Conservation (phyloP, 2,329 filamentous ascomycete species). For the Fusarium tuaranense region DNA sequence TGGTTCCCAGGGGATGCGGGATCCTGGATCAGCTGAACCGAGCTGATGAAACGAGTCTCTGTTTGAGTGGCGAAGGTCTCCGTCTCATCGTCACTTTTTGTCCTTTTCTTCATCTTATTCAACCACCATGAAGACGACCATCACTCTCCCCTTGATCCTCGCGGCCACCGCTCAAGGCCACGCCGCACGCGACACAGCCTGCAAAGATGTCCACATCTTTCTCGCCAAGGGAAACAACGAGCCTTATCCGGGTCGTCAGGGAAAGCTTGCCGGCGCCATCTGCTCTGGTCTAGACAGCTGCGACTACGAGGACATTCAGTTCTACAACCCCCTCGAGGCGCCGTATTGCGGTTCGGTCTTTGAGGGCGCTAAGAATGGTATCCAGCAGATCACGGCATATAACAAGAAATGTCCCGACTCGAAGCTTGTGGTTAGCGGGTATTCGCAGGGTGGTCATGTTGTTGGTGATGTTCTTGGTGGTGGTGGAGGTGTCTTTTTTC, state of each 20-base stretch:
- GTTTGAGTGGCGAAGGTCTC: background rate
- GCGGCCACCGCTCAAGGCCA: conserved; percentile 8
- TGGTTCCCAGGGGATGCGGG: conserved; percentile 6
- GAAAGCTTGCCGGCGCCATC: conserved; percentile 43
- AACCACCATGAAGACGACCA: conserved; percentile 11
- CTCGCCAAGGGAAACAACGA: conserved; percentile 46
- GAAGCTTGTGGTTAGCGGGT: conserved; percentile 56
- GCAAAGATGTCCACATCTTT: conserved; percentile 47
- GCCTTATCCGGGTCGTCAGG: conserved; percentile 47
- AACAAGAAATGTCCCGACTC: conserved; percentile 53
- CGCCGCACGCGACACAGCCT: conserved; percentile 20
- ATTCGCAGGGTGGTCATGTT: conserved; percentile 55
- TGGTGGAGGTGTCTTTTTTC: conserved; percentile 50
- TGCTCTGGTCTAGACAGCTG: conserved; percentile 44
- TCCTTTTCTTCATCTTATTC: background rate
- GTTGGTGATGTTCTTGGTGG: conserved; percentile 52
- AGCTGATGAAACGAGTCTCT: conserved; percentile 1
- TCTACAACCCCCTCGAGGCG: conserved; percentile 44
- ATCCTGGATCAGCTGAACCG: background rate
- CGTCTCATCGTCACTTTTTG: background rate
- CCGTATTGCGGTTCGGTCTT: conserved; percentile 53
- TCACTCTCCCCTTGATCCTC: conserved; percentile 13
- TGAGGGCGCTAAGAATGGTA: conserved; percentile 50
- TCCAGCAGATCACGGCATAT: conserved; percentile 54
- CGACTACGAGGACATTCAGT: conserved; percentile 50